Conservation (phyloP, 2,329 filamentous ascomycete species). For the Aspergillus udagawae region DNA sequence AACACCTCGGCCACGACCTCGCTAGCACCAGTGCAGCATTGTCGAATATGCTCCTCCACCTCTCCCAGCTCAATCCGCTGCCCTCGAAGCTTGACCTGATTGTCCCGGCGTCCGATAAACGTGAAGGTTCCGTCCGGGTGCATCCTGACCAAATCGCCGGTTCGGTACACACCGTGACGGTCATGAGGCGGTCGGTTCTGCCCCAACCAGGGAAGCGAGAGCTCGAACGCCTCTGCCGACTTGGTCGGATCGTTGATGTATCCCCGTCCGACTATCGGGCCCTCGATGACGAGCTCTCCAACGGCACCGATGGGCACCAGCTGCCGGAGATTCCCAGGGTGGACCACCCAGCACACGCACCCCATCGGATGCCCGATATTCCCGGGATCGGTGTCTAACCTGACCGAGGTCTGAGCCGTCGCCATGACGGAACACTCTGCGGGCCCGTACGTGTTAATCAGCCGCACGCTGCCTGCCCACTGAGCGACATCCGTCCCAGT, state of each 20-base stretch:
- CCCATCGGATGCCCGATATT: neutral
- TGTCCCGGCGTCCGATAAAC: slow-evolving; percentile 76
- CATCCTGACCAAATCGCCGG: neutral
- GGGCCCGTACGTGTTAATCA: neutral
- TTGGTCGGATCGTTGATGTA: neutral
- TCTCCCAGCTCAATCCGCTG: slow-evolving; percentile 81
- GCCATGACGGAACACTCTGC: neutral
- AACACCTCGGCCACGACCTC: neutral
- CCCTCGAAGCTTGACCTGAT: slow-evolving; percentile 81
- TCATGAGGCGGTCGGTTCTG: neutral
- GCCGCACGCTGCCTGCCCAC: neutral
- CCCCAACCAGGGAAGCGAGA: neutral
- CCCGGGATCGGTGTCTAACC: neutral
- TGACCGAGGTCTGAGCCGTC: neutral
- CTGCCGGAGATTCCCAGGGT: neutral
- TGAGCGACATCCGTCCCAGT: neutral
- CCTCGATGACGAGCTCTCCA: neutral
- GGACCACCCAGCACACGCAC: neutral
- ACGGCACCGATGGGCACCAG: neutral
- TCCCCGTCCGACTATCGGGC: neutral
- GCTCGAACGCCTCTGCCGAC: neutral
- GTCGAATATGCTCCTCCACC: slow-evolving; percentile 56
- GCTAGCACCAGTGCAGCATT: neutral
- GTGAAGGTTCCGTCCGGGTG: slow-evolving; percentile 65
- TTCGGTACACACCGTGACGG: no score